These are phyloP conservation scores for Aspergillus phoenicis DNA, from an alignment of 2,329 filamentous ascomycete species.

Conservation along the genomic window DNA sequence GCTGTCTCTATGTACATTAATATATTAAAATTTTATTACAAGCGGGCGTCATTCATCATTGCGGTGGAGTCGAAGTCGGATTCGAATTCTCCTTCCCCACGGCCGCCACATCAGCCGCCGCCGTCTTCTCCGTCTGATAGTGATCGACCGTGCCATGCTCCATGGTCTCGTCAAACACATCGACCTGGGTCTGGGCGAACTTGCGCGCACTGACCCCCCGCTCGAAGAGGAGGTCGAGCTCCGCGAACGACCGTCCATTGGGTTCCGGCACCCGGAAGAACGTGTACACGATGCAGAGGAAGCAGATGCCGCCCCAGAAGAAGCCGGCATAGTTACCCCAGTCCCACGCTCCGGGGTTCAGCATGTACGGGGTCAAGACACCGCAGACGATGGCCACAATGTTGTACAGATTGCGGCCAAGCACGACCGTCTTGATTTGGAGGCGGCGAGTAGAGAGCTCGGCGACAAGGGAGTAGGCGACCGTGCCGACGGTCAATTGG, in stretches of 20 bases:
- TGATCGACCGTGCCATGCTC: constrained; percentile 32
- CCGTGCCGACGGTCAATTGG: constrained; percentile 83
- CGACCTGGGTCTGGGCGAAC: constrained; percentile 62
- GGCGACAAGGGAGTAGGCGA: constrained; percentile 84
- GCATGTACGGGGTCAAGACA: constrained; percentile 87
- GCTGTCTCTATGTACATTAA: constrained; percentile 23
- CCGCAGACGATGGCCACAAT: constrained; percentile 79
- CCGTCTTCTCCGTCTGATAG: constrained; percentile 48
- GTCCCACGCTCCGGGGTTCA: constrained; percentile 83
- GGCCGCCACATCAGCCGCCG: constrained; percentile 56
- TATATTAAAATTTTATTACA: constrained; percentile 14
- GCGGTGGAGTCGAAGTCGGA: background rate
- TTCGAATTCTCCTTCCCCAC: constrained; percentile 49
- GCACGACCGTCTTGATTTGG: constrained; percentile 87
- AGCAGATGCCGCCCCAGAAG: constrained; percentile 83
- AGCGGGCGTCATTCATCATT: background rate
- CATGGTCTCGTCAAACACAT: constrained; percentile 55
- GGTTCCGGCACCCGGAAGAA: constrained; percentile 83
- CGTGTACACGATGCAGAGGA: constrained; percentile 77
- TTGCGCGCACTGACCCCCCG: constrained; percentile 69
- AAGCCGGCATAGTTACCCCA: constrained; percentile 88
- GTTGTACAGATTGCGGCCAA: constrained; percentile 80
- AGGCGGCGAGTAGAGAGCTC: constrained; percentile 81
- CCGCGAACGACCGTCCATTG: constrained; percentile 76
- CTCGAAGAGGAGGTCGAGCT: constrained; percentile 84